A percentile compares a stretch with the other conserved stretches of the same genome.
phyloP scores from a whole-genome alignment of 345 rosid species.

The Dovyalis caffra region DNA sequence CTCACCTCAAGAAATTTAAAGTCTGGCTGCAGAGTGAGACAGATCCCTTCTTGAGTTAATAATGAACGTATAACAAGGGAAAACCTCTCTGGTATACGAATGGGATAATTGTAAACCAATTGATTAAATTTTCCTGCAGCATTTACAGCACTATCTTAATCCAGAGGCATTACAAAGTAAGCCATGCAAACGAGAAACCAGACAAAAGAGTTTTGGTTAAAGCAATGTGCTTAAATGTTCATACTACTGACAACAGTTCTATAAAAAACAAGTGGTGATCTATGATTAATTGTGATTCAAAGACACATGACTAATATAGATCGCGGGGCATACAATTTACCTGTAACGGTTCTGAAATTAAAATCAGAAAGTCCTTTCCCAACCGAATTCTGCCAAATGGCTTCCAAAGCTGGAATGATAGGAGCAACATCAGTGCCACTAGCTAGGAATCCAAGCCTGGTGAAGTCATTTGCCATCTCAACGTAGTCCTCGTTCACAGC shows the following conservation, averaged over 20 bases:
- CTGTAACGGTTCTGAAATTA: conserved; percentile 91
- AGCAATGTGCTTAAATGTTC: not conserved
- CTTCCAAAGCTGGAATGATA: conserved; percentile 94
- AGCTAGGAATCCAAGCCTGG: conserved; percentile 98
- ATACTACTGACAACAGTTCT: not conserved
- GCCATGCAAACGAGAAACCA: not conserved
- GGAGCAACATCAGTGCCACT: conserved; percentile 94
- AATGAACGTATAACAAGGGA: conserved; percentile 94
- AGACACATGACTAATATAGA: not conserved
- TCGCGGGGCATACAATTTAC: conserved; percentile 32
- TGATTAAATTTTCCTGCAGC: conserved; percentile 82
- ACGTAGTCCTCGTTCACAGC: conserved; percentile 96
- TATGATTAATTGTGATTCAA: not conserved
- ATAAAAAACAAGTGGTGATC: no score
- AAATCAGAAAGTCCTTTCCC: conserved; percentile 94
- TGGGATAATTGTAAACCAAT: conserved; percentile 87
- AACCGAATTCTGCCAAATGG: conserved; percentile 94
- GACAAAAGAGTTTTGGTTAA: not conserved
- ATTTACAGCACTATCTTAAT: conserved; percentile 16
- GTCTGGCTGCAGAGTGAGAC: conserved; percentile 90
- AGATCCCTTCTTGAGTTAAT: conserved; percentile 93
- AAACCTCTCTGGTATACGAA: conserved; percentile 96
- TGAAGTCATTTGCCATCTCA: conserved; percentile 99
- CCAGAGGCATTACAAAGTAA: conserved; percentile 5
- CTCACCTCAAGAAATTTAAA: conserved; percentile 98